Percentiles rank a stretch among this genome's conserved stretches.
These are phyloP conservation scores for Puccinia triticina DNA, from an alignment of 1,284 basidiomycete genomes.

Conservation along the genomic window DNA sequence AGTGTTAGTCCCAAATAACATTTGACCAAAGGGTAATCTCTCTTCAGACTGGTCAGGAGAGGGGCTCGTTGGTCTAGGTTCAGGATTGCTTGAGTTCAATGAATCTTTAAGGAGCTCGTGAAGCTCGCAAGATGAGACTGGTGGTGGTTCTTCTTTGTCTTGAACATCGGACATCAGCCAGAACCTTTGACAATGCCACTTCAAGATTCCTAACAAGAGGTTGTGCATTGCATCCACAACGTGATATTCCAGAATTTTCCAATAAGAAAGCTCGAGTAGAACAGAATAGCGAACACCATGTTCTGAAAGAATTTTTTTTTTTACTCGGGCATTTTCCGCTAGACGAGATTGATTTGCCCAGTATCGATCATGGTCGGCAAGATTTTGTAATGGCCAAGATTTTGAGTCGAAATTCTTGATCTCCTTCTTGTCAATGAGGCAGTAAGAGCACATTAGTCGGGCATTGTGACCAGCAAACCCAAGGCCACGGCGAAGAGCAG, in stretches of 20 bases:
- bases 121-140: conserved; percentile 12
- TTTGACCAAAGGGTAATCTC: background rate
- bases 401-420: conserved; percentile 18
- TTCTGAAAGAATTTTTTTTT: conserved; percentile 12
- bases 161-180: conserved; percentile 36
- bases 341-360: conserved; percentile 34
- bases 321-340: background rate
- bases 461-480: conserved; percentile 44
- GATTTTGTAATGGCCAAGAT: conserved; percentile 15
- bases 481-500: conserved; percentile 46
- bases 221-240: conserved; percentile 50
- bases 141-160: background rate
- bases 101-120: background rate
- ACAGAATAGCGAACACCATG: conserved; percentile 46
- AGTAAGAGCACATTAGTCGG: conserved; percentile 49
- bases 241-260: conserved; percentile 41
- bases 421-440: conserved; percentile 29
- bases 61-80: background rate
- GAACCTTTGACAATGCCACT: conserved; percentile 31
- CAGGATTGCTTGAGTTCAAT: background rate
- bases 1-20: background rate
- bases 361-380: conserved; percentile 14
- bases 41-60: background rate
- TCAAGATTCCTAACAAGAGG: conserved; percentile 14
- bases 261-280: conserved; percentile 35